Conservation (phyloP, 441 rosid genomes). For the Eugenia klotzschiana region DNA sequence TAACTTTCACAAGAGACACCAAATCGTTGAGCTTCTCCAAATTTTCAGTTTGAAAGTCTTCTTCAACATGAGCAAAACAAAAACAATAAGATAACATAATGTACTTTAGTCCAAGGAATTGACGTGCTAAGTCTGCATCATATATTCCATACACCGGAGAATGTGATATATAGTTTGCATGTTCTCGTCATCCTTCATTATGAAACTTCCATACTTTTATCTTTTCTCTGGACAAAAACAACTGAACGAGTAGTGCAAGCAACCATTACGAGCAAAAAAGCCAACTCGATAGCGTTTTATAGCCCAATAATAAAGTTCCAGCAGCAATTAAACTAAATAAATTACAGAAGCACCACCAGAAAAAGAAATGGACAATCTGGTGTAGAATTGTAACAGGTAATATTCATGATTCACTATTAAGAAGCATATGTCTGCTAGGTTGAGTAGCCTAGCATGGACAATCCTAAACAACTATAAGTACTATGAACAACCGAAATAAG, state of each 20-base stretch:
- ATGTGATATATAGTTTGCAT: background rate
- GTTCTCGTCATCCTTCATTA: background rate
- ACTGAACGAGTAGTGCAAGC: background rate
- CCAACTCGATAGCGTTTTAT: background rate
- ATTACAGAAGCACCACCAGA: background rate
- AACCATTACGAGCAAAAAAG: background rate
- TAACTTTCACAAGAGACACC: background rate
- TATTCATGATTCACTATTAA: background rate
- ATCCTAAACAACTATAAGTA: background rate
- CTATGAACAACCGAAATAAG: background rate
- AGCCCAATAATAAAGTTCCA: background rate
- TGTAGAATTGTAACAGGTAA: background rate
- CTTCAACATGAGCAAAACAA: background rate
- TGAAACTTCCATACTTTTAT: background rate
- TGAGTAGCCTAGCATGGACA: background rate
- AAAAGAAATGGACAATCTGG: background rate
- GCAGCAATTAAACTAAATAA: background rate
- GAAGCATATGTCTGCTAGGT: background rate
- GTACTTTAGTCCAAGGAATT: background rate
- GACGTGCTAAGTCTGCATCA: background rate
- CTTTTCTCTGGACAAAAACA: background rate
- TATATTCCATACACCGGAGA: background rate
- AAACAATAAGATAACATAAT: background rate
- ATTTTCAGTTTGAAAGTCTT: background rate
- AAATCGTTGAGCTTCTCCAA: background rate